Percentiles rank a stretch among this genome's conserved stretches.
phyloP scores from a whole-genome alignment of 257 asterid species.

The Plantago ovata region DNA sequence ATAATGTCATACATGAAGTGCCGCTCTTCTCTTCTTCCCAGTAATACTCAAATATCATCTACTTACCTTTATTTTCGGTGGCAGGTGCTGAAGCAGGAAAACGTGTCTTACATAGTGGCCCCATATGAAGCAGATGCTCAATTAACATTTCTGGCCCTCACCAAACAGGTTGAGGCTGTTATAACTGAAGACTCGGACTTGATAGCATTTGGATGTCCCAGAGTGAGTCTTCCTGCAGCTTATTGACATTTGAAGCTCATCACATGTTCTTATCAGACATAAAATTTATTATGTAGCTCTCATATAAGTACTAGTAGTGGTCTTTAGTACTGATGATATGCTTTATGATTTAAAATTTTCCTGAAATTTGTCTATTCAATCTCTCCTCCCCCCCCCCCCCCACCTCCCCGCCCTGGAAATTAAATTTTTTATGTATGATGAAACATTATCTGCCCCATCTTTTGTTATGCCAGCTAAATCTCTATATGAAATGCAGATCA shows the following conservation, averaged over 20 bases:
- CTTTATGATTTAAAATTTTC: background rate
- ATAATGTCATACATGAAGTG: background rate
- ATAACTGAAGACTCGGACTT: slow-evolving; percentile 97
- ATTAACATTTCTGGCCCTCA: slow-evolving; percentile 83
- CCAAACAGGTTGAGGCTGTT: slow-evolving; percentile 81
- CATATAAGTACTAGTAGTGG: background rate
- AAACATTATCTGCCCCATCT: background rate
- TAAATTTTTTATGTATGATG: background rate
- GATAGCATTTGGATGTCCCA: slow-evolving; percentile 92
- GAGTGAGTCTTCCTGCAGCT: slow-evolving; percentile 48
- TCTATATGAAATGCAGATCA: slow-evolving; percentile 48
- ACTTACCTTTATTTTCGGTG: slow-evolving; percentile 6
- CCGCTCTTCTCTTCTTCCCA: background rate
- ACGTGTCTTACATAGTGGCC: slow-evolving; percentile 75
- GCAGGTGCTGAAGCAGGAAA: slow-evolving; percentile 75
- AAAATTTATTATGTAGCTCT: background rate
- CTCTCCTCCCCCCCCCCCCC: no score
- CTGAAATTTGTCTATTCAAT: no score
- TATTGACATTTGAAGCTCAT: slow-evolving; percentile 7
- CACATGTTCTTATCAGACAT: background rate
- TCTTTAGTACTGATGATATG: background rate
- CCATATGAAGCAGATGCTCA: slow-evolving; percentile 99
- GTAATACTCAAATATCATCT: slow-evolving; percentile 14
- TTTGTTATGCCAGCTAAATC: slow-evolving; percentile 18
- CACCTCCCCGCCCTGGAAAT: no score